Conservation (phyloP, 345 rosid species). For the Pistacia vera region DNA sequence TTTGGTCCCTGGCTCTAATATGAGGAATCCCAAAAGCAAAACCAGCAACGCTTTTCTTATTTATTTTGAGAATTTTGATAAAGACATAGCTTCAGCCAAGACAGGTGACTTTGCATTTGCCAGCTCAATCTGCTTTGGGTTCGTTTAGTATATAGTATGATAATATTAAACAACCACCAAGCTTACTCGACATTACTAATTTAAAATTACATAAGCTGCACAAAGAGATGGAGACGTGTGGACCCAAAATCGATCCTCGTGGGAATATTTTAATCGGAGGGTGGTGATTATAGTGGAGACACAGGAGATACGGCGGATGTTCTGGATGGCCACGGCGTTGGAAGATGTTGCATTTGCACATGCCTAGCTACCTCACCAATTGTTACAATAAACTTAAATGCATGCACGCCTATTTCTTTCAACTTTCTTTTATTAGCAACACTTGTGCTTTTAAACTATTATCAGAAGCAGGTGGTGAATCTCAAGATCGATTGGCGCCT, state of each 20-base stretch:
- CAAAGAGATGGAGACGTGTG: constrained; percentile 23
- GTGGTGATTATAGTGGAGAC: constrained; percentile 26
- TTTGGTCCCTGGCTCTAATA: constrained; percentile 17
- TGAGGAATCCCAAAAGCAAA: constrained; percentile 24
- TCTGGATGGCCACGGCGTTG: constrained; percentile 52
- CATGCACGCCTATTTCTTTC: background rate
- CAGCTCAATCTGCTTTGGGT: constrained; percentile 16
- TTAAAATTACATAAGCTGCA: constrained; percentile 16
- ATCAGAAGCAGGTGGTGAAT: constrained; percentile 24
- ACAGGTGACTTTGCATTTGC: constrained; percentile 15
- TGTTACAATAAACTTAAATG: constrained; percentile 13
- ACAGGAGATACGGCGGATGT: constrained; percentile 50
- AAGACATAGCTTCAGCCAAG: constrained; percentile 30
- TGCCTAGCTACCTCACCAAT: constrained; percentile 19
- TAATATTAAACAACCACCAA: constrained; percentile 1
- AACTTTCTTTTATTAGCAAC: constrained; percentile 4
- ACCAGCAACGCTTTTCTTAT: background rate
- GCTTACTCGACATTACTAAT: background rate
- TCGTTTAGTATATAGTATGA: background rate
- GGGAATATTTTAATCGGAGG: constrained; percentile 6
- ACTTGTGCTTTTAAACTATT: background rate
- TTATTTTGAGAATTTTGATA: constrained; percentile 1
- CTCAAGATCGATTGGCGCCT: constrained; percentile 20
- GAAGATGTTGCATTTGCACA: constrained; percentile 33
- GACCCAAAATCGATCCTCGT: constrained; percentile 28